These are phyloP conservation scores for Aulographum hederae DNA, from an alignment of 2,329 filamentous ascomycete species.

Conservation along the genomic window DNA sequence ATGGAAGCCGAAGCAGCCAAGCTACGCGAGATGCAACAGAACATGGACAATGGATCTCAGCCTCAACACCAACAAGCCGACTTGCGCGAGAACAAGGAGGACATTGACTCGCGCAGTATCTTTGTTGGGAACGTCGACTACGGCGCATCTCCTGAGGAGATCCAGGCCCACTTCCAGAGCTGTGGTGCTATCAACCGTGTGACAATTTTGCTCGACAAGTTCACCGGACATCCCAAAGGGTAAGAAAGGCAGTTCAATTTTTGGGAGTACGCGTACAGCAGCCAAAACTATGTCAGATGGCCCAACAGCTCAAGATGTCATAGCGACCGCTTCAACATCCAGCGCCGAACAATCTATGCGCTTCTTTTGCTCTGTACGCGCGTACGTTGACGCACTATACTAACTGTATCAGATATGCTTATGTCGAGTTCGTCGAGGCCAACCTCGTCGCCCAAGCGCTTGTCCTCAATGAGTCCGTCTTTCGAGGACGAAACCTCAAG, in stretches of 20 bases:
- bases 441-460: slow-evolving; percentile 83
- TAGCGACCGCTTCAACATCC: no score
- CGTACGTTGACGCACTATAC: no score
- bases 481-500: slow-evolving; percentile 90
- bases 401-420: slow-evolving; percentile 78
- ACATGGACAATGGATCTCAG: no score
- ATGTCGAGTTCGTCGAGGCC: slow-evolving; percentile 94
- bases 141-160: slow-evolving; percentile 89
- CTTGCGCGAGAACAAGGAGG: slow-evolving; percentile 82
- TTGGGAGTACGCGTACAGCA: slow-evolving; percentile 14
- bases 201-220: slow-evolving; percentile 94
- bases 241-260: no score
- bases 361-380: no score
- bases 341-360: no score
- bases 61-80: slow-evolving; percentile 58
- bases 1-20: slow-evolving; percentile 40
- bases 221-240: slow-evolving; percentile 98
- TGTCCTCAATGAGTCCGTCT: slow-evolving; percentile 89
- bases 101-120: slow-evolving; percentile 85
- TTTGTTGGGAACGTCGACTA: slow-evolving; percentile 99
- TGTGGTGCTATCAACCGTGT: slow-evolving; percentile 96
- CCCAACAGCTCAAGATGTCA: slow-evolving; percentile 1
- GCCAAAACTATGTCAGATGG: slow-evolving; percentile 17
- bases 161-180: slow-evolving; percentile 95
- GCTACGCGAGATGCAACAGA: slow-evolving; percentile 36